A percentile compares a stretch with the other conserved stretches of the same genome.
These are phyloP conservation scores for Clonostachys rhizophaga DNA, from an alignment of 2,329 filamentous ascomycete species.

Conservation along the genomic window DNA sequence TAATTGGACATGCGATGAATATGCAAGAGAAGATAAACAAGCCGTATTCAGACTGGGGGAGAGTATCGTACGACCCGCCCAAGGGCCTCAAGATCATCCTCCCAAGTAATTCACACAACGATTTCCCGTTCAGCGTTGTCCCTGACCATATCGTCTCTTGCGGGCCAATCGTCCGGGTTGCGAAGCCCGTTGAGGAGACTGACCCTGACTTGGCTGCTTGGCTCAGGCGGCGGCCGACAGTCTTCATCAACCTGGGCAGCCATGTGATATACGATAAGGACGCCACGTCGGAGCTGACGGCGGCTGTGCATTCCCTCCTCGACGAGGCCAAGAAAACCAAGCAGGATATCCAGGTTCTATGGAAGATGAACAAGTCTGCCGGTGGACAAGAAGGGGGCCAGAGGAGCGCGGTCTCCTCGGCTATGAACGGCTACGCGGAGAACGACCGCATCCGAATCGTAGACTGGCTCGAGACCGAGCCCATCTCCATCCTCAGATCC, in stretches of 20 bases:
- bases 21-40: too few relatives aligned
- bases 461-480: constrained; percentile 32
- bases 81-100: too few relatives aligned
- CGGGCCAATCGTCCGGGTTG: constrained; percentile 37
- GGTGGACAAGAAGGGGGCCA: constrained; percentile 6
- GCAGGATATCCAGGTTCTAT: constrained; percentile 17
- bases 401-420: constrained; percentile 6
- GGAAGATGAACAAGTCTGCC: constrained; percentile 17
- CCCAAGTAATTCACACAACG: too few relatives aligned
- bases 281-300: constrained; percentile 29
- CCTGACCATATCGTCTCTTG: constrained; percentile 19
- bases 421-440: constrained; percentile 16
- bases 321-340: background rate
- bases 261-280: constrained; percentile 19
- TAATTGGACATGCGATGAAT: too few relatives aligned
- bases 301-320: constrained; percentile 16
- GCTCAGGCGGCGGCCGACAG: constrained; percentile 32
- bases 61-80: too few relatives aligned
- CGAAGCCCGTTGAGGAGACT: constrained; percentile 19
- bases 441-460: constrained; percentile 24
- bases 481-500: constrained; percentile 25
- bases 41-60: too few relatives aligned
- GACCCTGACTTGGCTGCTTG: constrained; percentile 35
- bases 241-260: constrained; percentile 44
- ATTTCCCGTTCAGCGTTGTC: constrained; percentile 8